These are phyloP conservation scores for Mortierella sp. DNA, from an alignment of 371 early-diverging fungal genomes.

Conservation along the genomic window DNA sequence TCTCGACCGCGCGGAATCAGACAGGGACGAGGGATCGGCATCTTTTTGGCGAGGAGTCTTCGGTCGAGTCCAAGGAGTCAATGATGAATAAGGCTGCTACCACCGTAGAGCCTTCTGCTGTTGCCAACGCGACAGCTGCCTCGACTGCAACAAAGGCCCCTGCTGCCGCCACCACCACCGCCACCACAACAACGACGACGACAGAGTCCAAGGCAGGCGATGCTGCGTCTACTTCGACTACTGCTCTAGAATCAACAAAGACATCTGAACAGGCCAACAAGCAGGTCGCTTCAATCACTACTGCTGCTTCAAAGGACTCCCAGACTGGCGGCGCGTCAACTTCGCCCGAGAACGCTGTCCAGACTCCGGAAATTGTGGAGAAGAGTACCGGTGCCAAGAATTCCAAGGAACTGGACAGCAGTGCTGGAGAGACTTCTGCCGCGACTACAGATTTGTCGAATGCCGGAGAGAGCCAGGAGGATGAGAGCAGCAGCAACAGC, in stretches of 20 bases:
- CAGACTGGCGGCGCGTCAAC: background rate
- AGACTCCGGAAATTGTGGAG: background rate
- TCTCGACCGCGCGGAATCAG: conserved; percentile 43
- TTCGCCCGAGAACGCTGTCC: background rate
- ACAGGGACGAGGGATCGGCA: conserved; percentile 33
- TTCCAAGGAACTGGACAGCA: background rate
- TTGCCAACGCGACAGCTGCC: background rate
- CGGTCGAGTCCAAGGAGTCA: conserved; percentile 37
- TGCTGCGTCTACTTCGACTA: background rate
- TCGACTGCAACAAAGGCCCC: background rate
- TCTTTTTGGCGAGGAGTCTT: conserved; percentile 53
- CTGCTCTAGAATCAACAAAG: background rate
- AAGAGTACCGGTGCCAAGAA: background rate
- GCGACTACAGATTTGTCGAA: background rate
- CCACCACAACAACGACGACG: background rate
- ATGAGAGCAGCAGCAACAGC: background rate
- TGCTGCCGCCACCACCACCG: background rate
- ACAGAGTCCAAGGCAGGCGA: background rate
- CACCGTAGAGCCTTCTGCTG: background rate
- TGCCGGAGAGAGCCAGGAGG: background rate
- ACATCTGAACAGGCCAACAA: too few relatives aligned
- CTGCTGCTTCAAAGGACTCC: background rate
- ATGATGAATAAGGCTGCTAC: conserved; percentile 15
- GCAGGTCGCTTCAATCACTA: background rate
- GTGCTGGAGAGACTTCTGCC: background rate